Evolutionary conservation across 768 basidiomycete species (phyloP).

Genomic region (Zangia roseola): DNA sequence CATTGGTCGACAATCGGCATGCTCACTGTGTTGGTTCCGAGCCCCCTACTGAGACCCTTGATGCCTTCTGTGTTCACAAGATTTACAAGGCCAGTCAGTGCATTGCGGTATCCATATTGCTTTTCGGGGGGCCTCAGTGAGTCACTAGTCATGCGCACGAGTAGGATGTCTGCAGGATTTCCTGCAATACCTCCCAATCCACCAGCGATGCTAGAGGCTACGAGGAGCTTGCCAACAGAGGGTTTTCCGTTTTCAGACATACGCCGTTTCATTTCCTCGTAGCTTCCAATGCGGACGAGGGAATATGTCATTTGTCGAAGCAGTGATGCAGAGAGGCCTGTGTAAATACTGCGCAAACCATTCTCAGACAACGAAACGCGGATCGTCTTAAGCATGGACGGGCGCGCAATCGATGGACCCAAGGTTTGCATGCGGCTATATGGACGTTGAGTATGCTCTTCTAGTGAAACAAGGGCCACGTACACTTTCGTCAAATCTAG

Average conservation of each 20-base stretch:
- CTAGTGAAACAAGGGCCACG: conserved; percentile 21
- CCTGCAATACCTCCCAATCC: conserved; percentile 82
- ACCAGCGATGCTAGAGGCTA: conserved; percentile 71
- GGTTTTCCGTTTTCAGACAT: conserved; percentile 51
- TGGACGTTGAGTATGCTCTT: conserved; percentile 2
- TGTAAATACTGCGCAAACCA: conserved; percentile 74
- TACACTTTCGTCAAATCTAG: conserved; percentile 86
- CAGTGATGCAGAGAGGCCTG: conserved; percentile 79
- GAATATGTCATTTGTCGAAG: conserved; percentile 92
- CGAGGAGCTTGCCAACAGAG: conserved; percentile 53
- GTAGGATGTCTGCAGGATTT: conserved; percentile 74
- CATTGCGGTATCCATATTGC: conserved; percentile 77
- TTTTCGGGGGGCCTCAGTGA: conserved; percentile 69
- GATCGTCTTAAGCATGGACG: conserved; percentile 66
- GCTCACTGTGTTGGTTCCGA: conserved; percentile 75
- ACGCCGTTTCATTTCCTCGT: conserved; percentile 70
- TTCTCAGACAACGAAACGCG: conserved; percentile 61
- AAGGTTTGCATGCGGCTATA: conserved; percentile 81
- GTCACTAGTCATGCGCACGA: conserved; percentile 90
- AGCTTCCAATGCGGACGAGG: conserved; percentile 77
- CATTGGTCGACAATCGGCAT: neutral
- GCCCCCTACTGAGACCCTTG: conserved; percentile 65
- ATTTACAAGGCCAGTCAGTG: conserved; percentile 64
- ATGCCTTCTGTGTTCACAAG: conserved; percentile 70
- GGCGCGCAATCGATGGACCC: conserved; percentile 46